phyloP scores from a whole-genome alignment of 2,329 filamentous ascomycete species.

The Ascochyta fabae region DNA sequence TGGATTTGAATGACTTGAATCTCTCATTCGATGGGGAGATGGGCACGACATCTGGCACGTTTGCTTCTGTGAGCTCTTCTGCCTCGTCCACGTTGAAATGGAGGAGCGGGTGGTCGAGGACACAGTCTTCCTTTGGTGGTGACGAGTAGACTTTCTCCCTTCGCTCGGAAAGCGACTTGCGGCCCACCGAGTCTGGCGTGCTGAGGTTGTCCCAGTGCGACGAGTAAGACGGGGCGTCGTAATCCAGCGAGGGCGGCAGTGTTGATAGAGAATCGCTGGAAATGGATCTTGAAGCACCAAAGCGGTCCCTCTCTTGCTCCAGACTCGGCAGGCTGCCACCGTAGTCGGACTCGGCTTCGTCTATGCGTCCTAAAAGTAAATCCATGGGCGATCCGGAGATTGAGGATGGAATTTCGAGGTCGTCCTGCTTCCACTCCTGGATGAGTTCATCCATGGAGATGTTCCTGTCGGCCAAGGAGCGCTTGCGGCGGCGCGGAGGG shows the following conservation, averaged over 20 bases:
- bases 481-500: conserved; percentile 49
- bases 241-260: conserved; percentile 51
- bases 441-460: conserved; percentile 65
- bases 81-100: conserved; percentile 46
- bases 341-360: conserved; percentile 52
- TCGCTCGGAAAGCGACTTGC: conserved; percentile 44
- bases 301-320: conserved; percentile 51
- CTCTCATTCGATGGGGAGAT: conserved; percentile 35
- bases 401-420: conserved; percentile 46
- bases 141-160: conserved; percentile 57
- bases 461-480: conserved; percentile 49
- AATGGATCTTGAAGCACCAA: conserved; percentile 54
- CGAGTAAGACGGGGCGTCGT: conserved; percentile 54
- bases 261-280: conserved; percentile 66
- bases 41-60: conserved; percentile 34
- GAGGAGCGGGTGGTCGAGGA: conserved; percentile 64
- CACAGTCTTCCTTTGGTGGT: conserved; percentile 60
- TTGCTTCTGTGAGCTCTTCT: conserved; percentile 40
- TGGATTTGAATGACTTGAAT: conserved; percentile 65
- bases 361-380: conserved; percentile 62
- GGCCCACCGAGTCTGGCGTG: conserved; percentile 42
- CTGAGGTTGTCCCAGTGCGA: conserved; percentile 51
- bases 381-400: conserved; percentile 58
- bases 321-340: conserved; percentile 51
- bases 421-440: conserved; percentile 61